Evolutionary conservation across 768 basidiomycete species (phyloP), one percentile per base, ranked within the genome.

Genomic region (Auricularia heimuer): DNA sequence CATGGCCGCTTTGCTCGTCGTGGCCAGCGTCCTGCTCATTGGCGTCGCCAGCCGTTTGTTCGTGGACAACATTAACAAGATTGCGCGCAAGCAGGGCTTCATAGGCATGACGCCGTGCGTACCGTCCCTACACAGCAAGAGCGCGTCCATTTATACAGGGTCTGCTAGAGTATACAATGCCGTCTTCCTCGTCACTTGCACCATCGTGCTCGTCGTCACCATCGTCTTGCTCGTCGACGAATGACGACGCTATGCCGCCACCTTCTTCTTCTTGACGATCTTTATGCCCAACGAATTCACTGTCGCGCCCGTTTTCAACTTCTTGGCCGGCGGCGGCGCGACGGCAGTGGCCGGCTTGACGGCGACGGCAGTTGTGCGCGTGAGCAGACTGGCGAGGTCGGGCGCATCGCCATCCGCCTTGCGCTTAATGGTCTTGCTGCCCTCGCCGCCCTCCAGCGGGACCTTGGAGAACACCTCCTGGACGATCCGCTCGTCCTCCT

Each of bases 401-500:
- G 92, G 91, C 69, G 93, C 91, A 24, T 81, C 72, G n/a, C 85
- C 85, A 33, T 86, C 90, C 4, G 91, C 92, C 72, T 92, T 93
- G 63, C 92, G 85, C 77, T 94, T 94, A 44, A 94, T 81, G n/a
- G 90, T 92, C 61, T 93, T 67, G 24, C 39, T 8, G 73, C 68
- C 18, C 68, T 67, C 47, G 71, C 67, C 39, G 39, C 39, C 39
- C 39, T 42, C 39, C 8, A 42, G 39, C 47, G 74, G 70, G 14
- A 92, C 81, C 73, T 89, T 92, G 56, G 90, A 83, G 73, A 99
- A 99, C 24, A 92, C 88, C 69, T 90, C 83, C 68, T 86, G 81
- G n/a, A 98, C 90, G 29, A 93, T 77, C 72, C 82, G 85, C 76
- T 99, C 96, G 71, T 98, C 96, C 74, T 96, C 94, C 67, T 94